phyloP scores from a whole-genome alignment of 2,329 filamentous ascomycete species.

The Apiospora phragmitis region DNA sequence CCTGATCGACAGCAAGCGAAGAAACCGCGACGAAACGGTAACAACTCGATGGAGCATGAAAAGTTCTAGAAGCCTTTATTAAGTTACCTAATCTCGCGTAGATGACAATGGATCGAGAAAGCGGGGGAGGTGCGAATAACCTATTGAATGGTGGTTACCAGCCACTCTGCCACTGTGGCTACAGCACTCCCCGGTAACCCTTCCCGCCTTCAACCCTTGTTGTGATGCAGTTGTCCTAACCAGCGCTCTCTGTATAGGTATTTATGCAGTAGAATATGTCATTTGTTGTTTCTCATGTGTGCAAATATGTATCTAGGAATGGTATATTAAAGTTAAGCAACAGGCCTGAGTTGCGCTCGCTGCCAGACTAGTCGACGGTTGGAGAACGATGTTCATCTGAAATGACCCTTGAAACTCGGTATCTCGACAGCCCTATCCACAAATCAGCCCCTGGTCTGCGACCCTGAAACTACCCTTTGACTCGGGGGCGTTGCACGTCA shows the following conservation, averaged over 20 bases:
- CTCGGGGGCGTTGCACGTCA: background rate
- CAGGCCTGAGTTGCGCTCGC: background rate
- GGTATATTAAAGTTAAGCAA: background rate
- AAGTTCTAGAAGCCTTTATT: background rate
- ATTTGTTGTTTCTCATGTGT: background rate
- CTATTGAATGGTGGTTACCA: background rate
- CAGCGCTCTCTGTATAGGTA: too few relatives aligned
- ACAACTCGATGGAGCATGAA: background rate
- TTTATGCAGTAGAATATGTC: background rate
- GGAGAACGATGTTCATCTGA: background rate
- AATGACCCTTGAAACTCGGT: conserved; percentile 2
- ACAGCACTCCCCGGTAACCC: background rate
- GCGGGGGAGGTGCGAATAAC: background rate
- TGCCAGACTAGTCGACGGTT: background rate
- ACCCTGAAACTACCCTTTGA: conserved; percentile 1
- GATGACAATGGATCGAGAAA: background rate
- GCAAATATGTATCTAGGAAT: background rate
- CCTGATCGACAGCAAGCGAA: background rate
- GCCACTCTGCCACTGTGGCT: background rate
- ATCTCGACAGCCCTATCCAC: background rate
- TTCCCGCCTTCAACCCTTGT: background rate
- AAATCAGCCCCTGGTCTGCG: background rate
- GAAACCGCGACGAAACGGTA: background rate
- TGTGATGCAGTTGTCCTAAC: too few relatives aligned
- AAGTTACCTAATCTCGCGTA: background rate